Evolutionary conservation across 225 moss, liverwort and hornwort genomes (phyloP).

Genomic region (Climacium dendroides): DNA sequence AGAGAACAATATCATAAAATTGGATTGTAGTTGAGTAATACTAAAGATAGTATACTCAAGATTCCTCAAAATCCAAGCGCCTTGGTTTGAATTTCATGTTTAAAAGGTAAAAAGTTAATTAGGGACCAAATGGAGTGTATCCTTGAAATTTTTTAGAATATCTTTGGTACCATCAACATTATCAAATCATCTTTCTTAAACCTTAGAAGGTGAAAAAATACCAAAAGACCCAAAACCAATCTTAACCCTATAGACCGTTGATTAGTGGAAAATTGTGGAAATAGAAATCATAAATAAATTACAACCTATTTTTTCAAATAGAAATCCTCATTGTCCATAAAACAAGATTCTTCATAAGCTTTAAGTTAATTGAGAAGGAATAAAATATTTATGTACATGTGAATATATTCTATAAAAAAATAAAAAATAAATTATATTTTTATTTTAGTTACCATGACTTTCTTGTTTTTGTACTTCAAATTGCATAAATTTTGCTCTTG

Average conservation of each 20-base stretch:
- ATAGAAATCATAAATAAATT: neutral
- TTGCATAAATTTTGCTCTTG: accelerated
- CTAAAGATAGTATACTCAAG: no score
- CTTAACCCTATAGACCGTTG: neutral
- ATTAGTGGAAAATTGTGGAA: neutral
- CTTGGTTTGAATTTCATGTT: no score
- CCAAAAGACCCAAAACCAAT: neutral
- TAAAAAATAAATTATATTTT: neutral
- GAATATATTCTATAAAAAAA: neutral
- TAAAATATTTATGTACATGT: neutral
- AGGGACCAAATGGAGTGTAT: neutral
- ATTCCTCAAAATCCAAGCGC: no score
- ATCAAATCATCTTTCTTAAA: neutral
- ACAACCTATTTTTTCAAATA: neutral
- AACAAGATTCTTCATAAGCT: neutral
- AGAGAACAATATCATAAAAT: no score
- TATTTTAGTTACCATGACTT: neutral
- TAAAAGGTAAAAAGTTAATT: neutral
- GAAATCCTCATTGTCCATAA: accelerated
- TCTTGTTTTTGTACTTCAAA: neutral
- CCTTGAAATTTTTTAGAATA: no score
- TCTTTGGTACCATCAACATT: neutral
- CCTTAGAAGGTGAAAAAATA: neutral
- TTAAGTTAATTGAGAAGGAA: neutral
- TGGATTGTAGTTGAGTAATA: no score